A percentile compares a stretch with the other conserved stretches of the same genome.
Evolutionary conservation across 1,284 basidiomycete genomes (phyloP).

Genomic region (Leucoagaricus sp.): DNA sequence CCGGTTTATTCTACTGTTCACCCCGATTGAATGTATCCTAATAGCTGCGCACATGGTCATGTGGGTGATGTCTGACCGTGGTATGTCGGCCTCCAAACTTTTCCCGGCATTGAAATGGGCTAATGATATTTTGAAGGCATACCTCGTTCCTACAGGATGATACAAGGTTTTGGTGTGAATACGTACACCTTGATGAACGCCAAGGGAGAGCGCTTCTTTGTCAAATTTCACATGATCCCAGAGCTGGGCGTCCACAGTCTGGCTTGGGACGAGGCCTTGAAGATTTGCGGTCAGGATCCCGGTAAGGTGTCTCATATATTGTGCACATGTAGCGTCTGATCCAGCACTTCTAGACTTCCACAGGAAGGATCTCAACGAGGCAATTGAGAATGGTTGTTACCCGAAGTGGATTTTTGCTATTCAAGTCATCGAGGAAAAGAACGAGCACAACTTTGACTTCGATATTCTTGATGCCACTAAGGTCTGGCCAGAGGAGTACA

Average conservation of each 20-base stretch:
- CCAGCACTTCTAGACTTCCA: constrained; percentile 70
- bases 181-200: constrained; percentile 75
- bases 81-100: constrained; percentile 19
- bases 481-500: constrained; percentile 77
- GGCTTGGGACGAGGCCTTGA: constrained; percentile 87
- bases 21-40: background rate
- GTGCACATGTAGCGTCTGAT: no score
- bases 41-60: constrained; percentile 76
- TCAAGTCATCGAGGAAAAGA: constrained; percentile 67
- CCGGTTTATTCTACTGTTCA: background rate
- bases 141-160: constrained; percentile 82
- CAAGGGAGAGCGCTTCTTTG: constrained; percentile 69
- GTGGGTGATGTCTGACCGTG: constrained; percentile 84
- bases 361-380: constrained; percentile 77
- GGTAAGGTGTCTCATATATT: constrained; percentile 35
- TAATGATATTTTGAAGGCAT: constrained; percentile 33
- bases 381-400: constrained; percentile 67
- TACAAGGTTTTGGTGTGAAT: constrained; percentile 88
- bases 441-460: constrained; percentile 78
- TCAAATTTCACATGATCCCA: constrained; percentile 86
- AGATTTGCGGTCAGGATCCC: constrained; percentile 79
- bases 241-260: constrained; percentile 81
- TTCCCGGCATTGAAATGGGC: background rate
- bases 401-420: constrained; percentile 80
- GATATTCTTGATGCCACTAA: constrained; percentile 87